Conservation (phyloP, 495 filamentous ascomycete genomes). For the Penicillium verhagenii region DNA sequence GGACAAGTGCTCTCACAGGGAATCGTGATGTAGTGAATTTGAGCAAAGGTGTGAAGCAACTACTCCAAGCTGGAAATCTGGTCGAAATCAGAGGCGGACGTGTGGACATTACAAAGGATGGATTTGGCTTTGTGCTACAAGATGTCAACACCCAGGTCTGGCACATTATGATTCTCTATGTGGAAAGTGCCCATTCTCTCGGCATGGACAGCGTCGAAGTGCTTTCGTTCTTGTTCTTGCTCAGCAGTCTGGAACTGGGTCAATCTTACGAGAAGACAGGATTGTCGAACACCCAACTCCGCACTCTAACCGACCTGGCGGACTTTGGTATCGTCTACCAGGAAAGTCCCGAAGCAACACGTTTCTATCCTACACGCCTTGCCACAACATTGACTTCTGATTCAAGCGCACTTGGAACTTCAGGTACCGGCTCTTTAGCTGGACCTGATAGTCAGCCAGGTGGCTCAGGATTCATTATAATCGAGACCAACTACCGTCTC, state of each 20-base stretch:
- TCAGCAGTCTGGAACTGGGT: conserved; percentile 90
- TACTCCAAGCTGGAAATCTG: conserved; percentile 75
- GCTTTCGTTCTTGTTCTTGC: conserved; percentile 91
- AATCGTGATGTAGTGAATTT: conserved; percentile 51
- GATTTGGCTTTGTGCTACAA: conserved; percentile 91
- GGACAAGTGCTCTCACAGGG: conserved; percentile 56
- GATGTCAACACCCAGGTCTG: conserved; percentile 96
- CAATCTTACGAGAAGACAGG: conserved; percentile 80
- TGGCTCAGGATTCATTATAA: conserved; percentile 77
- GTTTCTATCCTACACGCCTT: conserved; percentile 91
- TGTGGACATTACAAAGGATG: conserved; percentile 78
- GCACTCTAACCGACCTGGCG: conserved; percentile 78
- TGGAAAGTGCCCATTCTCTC: conserved; percentile 76
- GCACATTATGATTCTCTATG: conserved; percentile 89
- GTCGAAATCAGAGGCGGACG: conserved; percentile 63
- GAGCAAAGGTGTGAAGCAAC: conserved; percentile 75
- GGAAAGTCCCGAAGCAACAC: conserved; percentile 50
- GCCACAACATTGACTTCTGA: conserved; percentile 93
- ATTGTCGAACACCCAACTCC: conserved; percentile 74
- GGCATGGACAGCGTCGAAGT: conserved; percentile 88
- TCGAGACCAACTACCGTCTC: conserved; percentile 98
- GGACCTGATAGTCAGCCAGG: conserved; percentile 35
- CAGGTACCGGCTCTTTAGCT: conserved; percentile 34
- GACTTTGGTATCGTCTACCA: conserved; percentile 93
- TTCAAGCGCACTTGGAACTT: conserved; percentile 54